Conservation (phyloP, 2,329 filamentous ascomycete genomes). For the Penicillium hesseltinei region DNA sequence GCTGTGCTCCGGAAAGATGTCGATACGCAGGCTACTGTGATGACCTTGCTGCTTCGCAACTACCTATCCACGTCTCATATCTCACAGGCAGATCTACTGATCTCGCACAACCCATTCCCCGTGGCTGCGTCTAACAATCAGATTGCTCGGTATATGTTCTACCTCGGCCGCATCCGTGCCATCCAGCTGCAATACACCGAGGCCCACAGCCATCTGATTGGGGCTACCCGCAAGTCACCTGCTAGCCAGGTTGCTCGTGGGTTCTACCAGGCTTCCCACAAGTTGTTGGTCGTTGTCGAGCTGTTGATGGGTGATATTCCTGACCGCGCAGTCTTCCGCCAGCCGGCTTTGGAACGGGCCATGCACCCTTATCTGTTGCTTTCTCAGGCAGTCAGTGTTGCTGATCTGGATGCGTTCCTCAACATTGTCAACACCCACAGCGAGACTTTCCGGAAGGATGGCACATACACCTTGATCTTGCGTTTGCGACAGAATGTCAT, state of each 20-base stretch:
- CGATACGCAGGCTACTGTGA: constrained; percentile 95
- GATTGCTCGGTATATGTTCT: constrained; percentile 95
- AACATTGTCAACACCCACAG: constrained; percentile 78
- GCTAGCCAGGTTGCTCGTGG: constrained; percentile 84
- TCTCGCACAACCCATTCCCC: constrained; percentile 94
- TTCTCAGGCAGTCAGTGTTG: constrained; percentile 93
- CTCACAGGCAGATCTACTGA: constrained; percentile 89
- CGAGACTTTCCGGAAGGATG: constrained; percentile 84
- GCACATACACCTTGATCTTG: constrained; percentile 91
- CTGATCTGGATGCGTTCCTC: constrained; percentile 90
- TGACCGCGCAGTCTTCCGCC: constrained; percentile 89
- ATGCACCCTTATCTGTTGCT: constrained; percentile 91
- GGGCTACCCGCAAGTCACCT: constrained; percentile 91
- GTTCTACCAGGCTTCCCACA: constrained; percentile 94
- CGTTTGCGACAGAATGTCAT: constrained; percentile 97
- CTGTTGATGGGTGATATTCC: constrained; percentile 98
- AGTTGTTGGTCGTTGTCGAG: constrained; percentile 94
- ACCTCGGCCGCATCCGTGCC: constrained; percentile 90
- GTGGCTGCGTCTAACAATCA: constrained; percentile 95
- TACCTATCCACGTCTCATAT: constrained; percentile 97
- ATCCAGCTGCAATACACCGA: constrained; percentile 97
- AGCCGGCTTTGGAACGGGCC: constrained; percentile 79
- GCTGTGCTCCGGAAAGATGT: constrained; percentile 96
- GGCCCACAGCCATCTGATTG: constrained; percentile 88
- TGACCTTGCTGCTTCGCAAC: constrained; percentile 89